Conservation (phyloP, 768 basidiomycete species). For the Sarcodon aspratus region DNA sequence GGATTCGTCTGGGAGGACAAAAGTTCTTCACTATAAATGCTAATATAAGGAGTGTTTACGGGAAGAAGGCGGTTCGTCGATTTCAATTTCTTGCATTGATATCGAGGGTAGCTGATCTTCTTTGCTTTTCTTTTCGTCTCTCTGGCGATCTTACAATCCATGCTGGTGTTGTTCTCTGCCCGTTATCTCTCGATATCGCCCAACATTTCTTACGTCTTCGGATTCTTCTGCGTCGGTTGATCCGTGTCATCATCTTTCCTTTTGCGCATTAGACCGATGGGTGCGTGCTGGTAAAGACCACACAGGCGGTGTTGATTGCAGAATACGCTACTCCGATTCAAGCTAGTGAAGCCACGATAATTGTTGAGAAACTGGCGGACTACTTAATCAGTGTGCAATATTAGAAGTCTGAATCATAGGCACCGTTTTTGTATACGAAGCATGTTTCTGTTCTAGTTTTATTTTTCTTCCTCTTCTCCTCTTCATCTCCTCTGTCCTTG, state of each 20-base stretch:
- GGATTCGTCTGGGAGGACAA: conserved; percentile 50
- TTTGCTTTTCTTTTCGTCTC: neutral
- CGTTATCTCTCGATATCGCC: neutral
- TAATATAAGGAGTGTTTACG: conserved; percentile 44
- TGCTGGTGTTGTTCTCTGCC: neutral
- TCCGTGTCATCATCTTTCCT: no score
- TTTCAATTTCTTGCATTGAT: neutral
- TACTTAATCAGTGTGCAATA: conserved; percentile 56
- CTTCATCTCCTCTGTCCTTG: no score
- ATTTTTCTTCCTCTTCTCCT: no score
- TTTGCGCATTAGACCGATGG: conserved; percentile 53
- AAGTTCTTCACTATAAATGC: conserved; percentile 68
- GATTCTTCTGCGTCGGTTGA: neutral
- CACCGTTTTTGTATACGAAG: no score
- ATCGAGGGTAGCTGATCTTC: neutral
- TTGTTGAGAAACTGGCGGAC: conserved; percentile 66
- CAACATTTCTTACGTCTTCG: neutral
- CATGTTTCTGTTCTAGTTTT: no score
- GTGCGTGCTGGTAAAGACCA: conserved; percentile 63
- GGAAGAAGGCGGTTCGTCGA: conserved; percentile 65
- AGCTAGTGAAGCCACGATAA: conserved; percentile 49
- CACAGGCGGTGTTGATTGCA: conserved; percentile 73
- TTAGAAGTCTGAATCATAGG: conserved; percentile 19
- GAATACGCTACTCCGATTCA: conserved; percentile 60
- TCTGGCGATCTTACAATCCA: neutral